A percentile compares a stretch with the other conserved stretches of the same genome.
Conservation (phyloP, 495 filamentous ascomycete genomes). For the Xylaria acuta region DNA sequence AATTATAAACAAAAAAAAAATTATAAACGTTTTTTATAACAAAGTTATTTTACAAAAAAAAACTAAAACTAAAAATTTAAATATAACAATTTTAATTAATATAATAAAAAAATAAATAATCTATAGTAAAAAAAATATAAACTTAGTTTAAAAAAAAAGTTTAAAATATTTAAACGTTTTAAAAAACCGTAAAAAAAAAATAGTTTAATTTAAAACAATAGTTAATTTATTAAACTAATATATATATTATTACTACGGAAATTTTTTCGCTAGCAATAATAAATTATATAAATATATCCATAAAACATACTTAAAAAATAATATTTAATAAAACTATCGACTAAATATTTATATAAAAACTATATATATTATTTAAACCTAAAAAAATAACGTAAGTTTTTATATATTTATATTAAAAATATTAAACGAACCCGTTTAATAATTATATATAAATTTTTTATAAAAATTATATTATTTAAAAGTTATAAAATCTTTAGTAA, state of each 20-base stretch:
- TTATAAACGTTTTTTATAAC: background rate
- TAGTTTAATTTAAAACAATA: background rate
- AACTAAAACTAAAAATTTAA: background rate
- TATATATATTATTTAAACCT: too few relatives aligned
- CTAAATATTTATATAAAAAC: background rate
- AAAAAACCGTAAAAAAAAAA: background rate
- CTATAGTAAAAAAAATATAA: background rate
- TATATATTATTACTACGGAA: background rate
- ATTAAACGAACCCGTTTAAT: background rate
- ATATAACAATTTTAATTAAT: background rate
- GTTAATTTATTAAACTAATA: background rate
- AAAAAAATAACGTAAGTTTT: too few relatives aligned
- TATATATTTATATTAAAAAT: background rate
- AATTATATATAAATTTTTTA: too few relatives aligned
- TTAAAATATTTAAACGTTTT: background rate
- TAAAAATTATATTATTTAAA: too few relatives aligned
- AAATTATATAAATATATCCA: background rate
- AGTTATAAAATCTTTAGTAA: background rate
- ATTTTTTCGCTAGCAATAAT: background rate
- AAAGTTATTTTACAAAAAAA: background rate
- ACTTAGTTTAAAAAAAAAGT: background rate
- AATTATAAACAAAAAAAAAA: conserved; percentile 8
- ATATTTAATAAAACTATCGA: background rate
- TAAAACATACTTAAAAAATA: background rate
- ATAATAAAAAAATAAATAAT: background rate